Evolutionary conservation across 805 yeast species (phyloP), one percentile per base, ranked within the genome.

Genomic region (Schwanniomyces vanrijiae): DNA sequence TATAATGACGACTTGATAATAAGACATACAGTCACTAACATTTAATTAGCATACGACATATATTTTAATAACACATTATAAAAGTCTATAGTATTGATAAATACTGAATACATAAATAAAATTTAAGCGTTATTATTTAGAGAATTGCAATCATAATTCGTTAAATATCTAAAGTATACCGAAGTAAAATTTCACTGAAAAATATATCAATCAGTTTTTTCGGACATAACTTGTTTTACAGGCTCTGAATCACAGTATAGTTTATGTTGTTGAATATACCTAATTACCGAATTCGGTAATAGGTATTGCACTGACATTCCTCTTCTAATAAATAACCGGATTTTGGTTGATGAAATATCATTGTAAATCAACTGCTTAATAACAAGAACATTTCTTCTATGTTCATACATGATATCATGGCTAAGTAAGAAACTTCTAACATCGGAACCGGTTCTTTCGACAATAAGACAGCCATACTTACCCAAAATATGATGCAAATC

Each of bases 351-450:
- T 19, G 90, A 82, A 58, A 94, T 94, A 70, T 94, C 99, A 67
- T 94, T 94, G 71, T 94, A 94, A 55, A 94, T 94, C 61, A 94
- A 79, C 71, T 94, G 99, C 64, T 91, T 94, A 65, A 94, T 92
- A 37, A 92, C 97, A 59, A 94, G 75, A 43, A 94, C 92, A 64
- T 94, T 94, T 58, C 92, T 80, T 45, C 97, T 78, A 64, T 94
- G 97, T 69, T 92, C 96, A 65, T 91, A 94, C 97, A 94, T 90
- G 59, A 94, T 87, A 65, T 94, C 99, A 69, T 94, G 99, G 44
- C 94, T 83, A 51, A 94, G 74, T 60, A 94, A 70, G 76, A 94
- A 94, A 33, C 90, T 83, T 59, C 99, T 80, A 44, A 94, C 99
- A 68, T 94, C 99, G 8, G 94, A 78, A 5, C 99, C 99, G 0